Evolutionary conservation across 2,329 filamentous ascomycete species (phyloP).

Genomic region (Alternaria brassicicola): DNA sequence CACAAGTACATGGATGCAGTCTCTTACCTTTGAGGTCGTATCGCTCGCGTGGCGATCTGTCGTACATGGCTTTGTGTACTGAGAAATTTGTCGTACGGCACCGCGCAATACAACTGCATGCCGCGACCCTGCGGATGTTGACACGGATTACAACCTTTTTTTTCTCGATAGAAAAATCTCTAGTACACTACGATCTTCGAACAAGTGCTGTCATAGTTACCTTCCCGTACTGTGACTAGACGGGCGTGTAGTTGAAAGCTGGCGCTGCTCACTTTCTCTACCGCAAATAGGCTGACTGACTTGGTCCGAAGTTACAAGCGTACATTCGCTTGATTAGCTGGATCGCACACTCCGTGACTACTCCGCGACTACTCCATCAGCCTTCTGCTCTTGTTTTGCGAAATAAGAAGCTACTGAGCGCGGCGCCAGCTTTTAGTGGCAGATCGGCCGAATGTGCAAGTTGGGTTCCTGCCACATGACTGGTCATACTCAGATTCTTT

Average conservation of each 20-base stretch:
- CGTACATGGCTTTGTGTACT: conserved; percentile 1
- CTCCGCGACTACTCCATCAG: not conserved
- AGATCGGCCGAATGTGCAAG: conserved; percentile 17
- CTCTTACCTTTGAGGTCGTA: not conserved
- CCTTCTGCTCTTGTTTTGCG: not conserved
- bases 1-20: not conserved
- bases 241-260: not conserved
- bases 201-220: not conserved
- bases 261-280: not conserved
- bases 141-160: not conserved
- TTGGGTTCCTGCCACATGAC: conserved; percentile 23
- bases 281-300: not conserved
- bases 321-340: not conserved
- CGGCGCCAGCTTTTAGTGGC: conserved; percentile 13
- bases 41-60: conserved; percentile 9
- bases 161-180: not conserved
- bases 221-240: not conserved
- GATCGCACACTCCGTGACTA: not conserved
- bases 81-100: not conserved
- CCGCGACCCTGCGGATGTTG: not conserved
- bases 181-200: not conserved
- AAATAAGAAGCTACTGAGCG: not conserved
- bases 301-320: conserved; percentile 11
- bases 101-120: not conserved
- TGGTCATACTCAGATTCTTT: conserved; percentile 24